These are phyloP conservation scores for Puccinia horiana DNA, from an alignment of 1,284 basidiomycete species.

Conservation along the genomic window DNA sequence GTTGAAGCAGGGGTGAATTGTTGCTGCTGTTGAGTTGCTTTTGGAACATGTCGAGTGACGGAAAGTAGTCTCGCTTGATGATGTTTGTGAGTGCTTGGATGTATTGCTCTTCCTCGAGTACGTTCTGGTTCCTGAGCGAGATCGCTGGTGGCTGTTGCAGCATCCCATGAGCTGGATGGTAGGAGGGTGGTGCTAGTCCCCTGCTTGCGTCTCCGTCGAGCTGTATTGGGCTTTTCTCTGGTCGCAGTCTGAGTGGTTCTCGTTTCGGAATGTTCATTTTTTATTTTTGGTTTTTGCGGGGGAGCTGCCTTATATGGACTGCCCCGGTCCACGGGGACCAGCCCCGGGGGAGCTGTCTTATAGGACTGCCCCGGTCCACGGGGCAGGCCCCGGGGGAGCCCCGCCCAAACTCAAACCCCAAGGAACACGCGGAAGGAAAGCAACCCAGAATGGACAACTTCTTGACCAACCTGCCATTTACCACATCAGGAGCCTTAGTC, in stretches of 20 bases:
- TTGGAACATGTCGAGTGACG: conserved; percentile 80
- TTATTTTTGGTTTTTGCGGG: neutral
- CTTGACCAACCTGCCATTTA: conserved; percentile 70
- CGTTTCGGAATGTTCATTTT: neutral
- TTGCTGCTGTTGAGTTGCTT: conserved; percentile 75
- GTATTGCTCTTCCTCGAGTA: conserved; percentile 79
- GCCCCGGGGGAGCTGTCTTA: too few species aligned
- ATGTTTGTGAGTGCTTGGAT: conserved; percentile 86
- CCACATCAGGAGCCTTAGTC: conserved; percentile 90
- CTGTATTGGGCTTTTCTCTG: conserved; percentile 4
- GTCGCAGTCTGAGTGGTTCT: conserved; percentile 30
- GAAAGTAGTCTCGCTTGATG: conserved; percentile 96
- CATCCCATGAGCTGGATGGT: conserved; percentile 39
- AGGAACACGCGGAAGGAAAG: neutral
- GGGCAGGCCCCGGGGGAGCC: too few species aligned
- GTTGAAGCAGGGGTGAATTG: conserved; percentile 67
- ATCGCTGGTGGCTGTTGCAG: conserved; percentile 40
- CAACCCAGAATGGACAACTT: conserved; percentile 42
- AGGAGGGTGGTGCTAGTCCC: conserved; percentile 34
- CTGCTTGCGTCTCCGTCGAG: conserved; percentile 25
- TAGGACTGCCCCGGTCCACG: too few species aligned
- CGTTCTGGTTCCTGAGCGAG: conserved; percentile 54
- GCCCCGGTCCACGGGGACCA: too few species aligned
- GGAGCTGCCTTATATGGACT: neutral
- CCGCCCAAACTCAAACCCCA: neutral